Evolutionary conservation across 306 rosid species (phyloP), one percentile per base, ranked within the genome.

Genomic region (Lathyrus aphaca): DNA sequence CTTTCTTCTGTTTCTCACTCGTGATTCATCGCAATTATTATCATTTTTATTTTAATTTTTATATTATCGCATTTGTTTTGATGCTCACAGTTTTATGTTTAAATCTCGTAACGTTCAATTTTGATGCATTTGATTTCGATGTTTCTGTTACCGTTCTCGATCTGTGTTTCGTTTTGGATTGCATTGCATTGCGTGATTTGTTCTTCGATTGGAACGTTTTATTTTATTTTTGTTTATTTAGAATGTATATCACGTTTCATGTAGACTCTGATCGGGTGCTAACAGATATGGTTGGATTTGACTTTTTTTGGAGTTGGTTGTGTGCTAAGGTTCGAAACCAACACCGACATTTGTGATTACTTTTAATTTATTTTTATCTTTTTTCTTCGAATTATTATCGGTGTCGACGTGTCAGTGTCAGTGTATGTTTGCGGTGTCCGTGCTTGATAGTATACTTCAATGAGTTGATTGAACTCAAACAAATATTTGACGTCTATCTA

Each of bases 231-330:
- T 57, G 3, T 14, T 19, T 10, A 10, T 49, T 17, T 9, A 8
- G n/a, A 17, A 62, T 39, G 16, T 21, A 53, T 40, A 12, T 46
- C 1, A n/a, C 44, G 53, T 48, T 55, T 55, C 9, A 6, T 19
- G 30, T 51, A 49, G 61, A 42, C 18, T 59, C 16, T 55, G 57
- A 66, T 67, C 77, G 15, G 25, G 12, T 57, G 64, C 43, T 37
- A 21, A 23, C 19, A 19, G 6, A 29, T 18, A 10, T 39, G 70
- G 67, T 46, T 58, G 13, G 77, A 69, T 73, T 74, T 77, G 45
- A 30, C 35, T 32, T 29, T 50, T 38, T 18, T 5, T 57, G 1
- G 11, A 56, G 74, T 64, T 25, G 17, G 14, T 19, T 50, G 25
- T 3, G 1, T 23, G 25, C 25, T 23, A 2, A 3, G 29, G 29